phyloP scores from a whole-genome alignment of 2,329 filamentous ascomycete genomes.

The Ceratocystis albifundus region DNA sequence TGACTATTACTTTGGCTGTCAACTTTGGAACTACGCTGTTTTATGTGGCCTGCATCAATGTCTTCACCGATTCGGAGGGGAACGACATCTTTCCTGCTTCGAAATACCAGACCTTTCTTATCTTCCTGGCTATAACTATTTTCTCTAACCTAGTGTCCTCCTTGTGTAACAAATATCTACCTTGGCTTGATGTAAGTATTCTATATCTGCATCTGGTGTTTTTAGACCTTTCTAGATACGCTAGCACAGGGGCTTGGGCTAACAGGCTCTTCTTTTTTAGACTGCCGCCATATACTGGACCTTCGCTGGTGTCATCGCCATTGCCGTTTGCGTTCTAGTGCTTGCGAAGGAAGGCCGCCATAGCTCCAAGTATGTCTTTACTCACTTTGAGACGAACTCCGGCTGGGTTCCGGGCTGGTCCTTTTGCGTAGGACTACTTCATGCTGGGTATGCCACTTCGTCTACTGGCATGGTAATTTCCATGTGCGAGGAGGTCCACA shows the following conservation, averaged over 20 bases:
- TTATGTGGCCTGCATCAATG: slow-evolving; percentile 44
- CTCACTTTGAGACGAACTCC: slow-evolving; percentile 55
- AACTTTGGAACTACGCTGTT: slow-evolving; percentile 67
- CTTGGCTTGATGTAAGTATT: slow-evolving; percentile 53
- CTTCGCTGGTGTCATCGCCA: slow-evolving; percentile 56
- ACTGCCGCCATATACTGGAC: slow-evolving; percentile 66
- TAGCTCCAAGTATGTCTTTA: slow-evolving; percentile 52
- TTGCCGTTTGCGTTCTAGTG: slow-evolving; percentile 50
- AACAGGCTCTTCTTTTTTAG: slow-evolving; percentile 30
- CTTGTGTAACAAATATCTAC: slow-evolving; percentile 56
- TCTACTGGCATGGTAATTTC: slow-evolving; percentile 72
- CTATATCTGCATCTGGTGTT: background rate
- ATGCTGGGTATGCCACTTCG: slow-evolving; percentile 62
- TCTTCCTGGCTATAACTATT: slow-evolving; percentile 58
- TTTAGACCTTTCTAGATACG: background rate
- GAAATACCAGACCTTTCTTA: slow-evolving; percentile 56
- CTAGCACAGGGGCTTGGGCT: background rate
- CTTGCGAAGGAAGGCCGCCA: slow-evolving; percentile 58
- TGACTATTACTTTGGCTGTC: slow-evolving; percentile 72
- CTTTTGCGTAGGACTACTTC: slow-evolving; percentile 59
- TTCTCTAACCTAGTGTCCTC: slow-evolving; percentile 54
- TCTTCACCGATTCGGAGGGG: slow-evolving; percentile 39
- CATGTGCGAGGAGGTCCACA: slow-evolving; percentile 62
- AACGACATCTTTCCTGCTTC: slow-evolving; percentile 37
- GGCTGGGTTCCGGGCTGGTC: slow-evolving; percentile 63